phyloP scores from a whole-genome alignment of 192 early-diverging fungal species.

The Entophlyctis helioformis region DNA sequence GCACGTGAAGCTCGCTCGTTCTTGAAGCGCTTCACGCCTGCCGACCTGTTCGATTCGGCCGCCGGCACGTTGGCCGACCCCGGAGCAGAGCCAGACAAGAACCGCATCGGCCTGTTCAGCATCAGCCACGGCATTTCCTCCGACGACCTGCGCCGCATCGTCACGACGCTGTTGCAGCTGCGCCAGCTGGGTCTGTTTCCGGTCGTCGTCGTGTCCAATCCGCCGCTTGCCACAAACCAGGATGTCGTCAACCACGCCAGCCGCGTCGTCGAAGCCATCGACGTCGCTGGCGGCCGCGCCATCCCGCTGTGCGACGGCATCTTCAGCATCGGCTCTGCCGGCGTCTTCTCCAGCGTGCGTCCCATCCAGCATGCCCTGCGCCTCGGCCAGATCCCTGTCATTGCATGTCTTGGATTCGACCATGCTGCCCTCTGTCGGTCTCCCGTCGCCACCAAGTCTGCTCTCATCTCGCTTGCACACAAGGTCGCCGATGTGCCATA shows the following conservation, averaged over 20 bases:
- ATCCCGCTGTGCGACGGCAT: slow-evolving; percentile 55
- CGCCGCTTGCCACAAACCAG: too few species aligned
- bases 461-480: slow-evolving; percentile 35
- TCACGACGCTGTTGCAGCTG: slow-evolving; percentile 47
- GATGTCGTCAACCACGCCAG: slow-evolving; percentile 40
- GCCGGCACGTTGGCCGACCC: too few species aligned
- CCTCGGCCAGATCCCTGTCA: slow-evolving; percentile 50
- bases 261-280: slow-evolving; percentile 57
- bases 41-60: too few species aligned
- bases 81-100: neutral
- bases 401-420: slow-evolving; percentile 40
- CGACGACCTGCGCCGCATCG: slow-evolving; percentile 22
- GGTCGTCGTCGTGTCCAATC: slow-evolving; percentile 40
- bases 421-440: slow-evolving; percentile 5
- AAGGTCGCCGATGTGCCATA: slow-evolving; percentile 4
- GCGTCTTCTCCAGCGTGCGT: slow-evolving; percentile 21
- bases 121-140: slow-evolving; percentile 36
- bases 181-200: slow-evolving; percentile 53
- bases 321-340: slow-evolving; percentile 3
- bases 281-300: slow-evolving; percentile 57
- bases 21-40: slow-evolving; percentile 30
- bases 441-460: slow-evolving; percentile 28
- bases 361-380: slow-evolving; percentile 49
- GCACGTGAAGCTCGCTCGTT: slow-evolving; percentile 54
- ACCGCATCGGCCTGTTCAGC: slow-evolving; percentile 49